Evolutionary conservation across 108 stramenopile species (phyloP).

Genomic region (Nitzschia sp.): DNA sequence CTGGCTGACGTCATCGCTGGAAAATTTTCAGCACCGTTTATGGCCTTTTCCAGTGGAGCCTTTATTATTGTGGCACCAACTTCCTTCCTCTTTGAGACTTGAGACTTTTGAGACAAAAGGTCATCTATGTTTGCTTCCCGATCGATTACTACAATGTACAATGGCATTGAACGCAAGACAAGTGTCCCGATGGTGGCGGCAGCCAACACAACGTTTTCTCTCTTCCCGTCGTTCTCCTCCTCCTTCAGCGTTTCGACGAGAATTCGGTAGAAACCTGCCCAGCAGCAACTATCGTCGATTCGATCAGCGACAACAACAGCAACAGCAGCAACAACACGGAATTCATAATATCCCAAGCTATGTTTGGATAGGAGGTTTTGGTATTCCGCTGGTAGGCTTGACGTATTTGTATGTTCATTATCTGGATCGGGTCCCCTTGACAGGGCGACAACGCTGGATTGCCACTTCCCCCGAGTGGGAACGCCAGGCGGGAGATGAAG

Average conservation of each 20-base stretch:
- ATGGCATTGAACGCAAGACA: no score
- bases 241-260: constrained; percentile 7
- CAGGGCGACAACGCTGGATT: constrained; percentile 67
- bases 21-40: no score
- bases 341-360: constrained; percentile 41
- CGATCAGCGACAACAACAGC: constrained; percentile 4
- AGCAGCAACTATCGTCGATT: background rate
- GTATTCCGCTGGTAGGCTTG: constrained; percentile 32
- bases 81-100: no score
- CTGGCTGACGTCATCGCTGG: no score
- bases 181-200: no score
- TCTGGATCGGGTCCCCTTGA: constrained; percentile 72
- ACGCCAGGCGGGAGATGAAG: constrained; percentile 54
- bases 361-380: constrained; percentile 34
- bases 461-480: constrained; percentile 62
- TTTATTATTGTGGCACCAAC: no score
- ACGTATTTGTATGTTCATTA: constrained; percentile 53
- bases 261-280: background rate
- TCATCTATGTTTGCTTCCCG: no score
- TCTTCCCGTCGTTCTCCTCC: background rate
- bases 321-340: constrained; percentile 6
- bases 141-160: no score
- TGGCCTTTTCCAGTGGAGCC: no score
- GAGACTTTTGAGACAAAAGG: no score
- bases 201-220: no score